phyloP scores from a whole-genome alignment of 345 rosid genomes.

The Noccaea caerulescens region DNA sequence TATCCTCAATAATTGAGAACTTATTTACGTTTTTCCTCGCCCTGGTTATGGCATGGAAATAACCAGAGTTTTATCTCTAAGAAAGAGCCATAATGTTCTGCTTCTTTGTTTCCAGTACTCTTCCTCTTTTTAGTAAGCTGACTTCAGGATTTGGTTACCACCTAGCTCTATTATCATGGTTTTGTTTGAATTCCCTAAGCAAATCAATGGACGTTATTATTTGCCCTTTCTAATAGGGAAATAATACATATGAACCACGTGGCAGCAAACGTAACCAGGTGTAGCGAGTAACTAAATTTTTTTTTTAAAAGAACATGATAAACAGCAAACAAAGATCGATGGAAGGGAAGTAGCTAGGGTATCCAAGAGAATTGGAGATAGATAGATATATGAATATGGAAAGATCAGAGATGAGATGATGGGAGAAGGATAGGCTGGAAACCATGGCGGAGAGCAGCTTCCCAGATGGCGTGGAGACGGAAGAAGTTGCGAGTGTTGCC shows the following conservation, averaged over 20 bases:
- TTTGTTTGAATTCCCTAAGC: neutral
- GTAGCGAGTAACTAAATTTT: neutral
- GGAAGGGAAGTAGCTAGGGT: neutral
- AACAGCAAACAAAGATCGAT: slow-evolving; percentile 1
- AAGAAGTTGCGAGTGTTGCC: slow-evolving; percentile 41
- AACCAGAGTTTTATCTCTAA: neutral
- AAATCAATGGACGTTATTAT: neutral
- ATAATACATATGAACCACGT: neutral
- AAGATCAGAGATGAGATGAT: slow-evolving; percentile 5
- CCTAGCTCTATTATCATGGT: neutral
- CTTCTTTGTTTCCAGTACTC: neutral
- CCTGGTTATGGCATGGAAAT: neutral
- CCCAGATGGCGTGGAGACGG: slow-evolving; percentile 47
- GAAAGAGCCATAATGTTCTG: neutral
- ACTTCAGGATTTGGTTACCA: no score
- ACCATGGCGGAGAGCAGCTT: slow-evolving; percentile 54
- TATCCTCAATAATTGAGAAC: neutral
- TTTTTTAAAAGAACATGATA: slow-evolving; percentile 3
- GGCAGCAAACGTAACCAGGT: neutral
- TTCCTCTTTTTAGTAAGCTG: neutral
- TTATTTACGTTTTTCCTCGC: neutral
- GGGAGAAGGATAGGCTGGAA: slow-evolving; percentile 48
- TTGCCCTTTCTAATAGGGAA: neutral
- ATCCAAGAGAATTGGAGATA: no score
- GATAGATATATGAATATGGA: neutral